Conservation (phyloP, 148 eudicot genomes). For the Cornus kousa region DNA sequence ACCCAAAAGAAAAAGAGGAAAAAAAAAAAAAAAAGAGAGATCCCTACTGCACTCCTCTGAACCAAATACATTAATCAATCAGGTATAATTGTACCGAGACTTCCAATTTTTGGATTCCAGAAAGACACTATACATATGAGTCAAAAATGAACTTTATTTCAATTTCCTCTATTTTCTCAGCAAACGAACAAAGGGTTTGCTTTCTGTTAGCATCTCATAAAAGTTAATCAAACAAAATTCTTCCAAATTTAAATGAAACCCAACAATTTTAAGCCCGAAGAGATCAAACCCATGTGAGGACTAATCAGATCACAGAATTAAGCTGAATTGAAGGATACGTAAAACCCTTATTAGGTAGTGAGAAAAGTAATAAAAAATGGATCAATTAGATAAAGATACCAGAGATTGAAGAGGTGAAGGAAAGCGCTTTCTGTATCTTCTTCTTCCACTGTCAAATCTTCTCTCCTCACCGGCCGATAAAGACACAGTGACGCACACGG, state of each 20-base stretch:
- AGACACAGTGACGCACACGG: no score
- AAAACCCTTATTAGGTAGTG: neutral
- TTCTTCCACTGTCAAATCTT: neutral
- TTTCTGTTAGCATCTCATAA: neutral
- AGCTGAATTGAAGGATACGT: neutral
- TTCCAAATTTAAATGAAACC: neutral
- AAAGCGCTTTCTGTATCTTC: neutral
- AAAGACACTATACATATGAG: neutral
- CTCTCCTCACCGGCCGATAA: neutral
- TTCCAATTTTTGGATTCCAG: neutral
- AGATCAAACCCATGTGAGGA: slow-evolving; percentile 1
- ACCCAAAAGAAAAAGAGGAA: neutral
- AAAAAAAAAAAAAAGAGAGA: no score
- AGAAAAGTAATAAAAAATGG: neutral
- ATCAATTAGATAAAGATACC: neutral
- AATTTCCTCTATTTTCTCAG: neutral
- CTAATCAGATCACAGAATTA: neutral
- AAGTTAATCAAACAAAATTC: neutral
- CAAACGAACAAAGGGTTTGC: neutral
- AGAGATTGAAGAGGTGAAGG: neutral
- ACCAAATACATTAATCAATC: neutral
- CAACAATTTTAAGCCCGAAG: neutral
- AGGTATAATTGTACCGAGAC: neutral
- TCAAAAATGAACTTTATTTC: neutral
- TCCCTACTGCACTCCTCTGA: no score